Evolutionary conservation across 2,329 filamentous ascomycete species (phyloP).

Genomic region (Verruconis gallopava): DNA sequence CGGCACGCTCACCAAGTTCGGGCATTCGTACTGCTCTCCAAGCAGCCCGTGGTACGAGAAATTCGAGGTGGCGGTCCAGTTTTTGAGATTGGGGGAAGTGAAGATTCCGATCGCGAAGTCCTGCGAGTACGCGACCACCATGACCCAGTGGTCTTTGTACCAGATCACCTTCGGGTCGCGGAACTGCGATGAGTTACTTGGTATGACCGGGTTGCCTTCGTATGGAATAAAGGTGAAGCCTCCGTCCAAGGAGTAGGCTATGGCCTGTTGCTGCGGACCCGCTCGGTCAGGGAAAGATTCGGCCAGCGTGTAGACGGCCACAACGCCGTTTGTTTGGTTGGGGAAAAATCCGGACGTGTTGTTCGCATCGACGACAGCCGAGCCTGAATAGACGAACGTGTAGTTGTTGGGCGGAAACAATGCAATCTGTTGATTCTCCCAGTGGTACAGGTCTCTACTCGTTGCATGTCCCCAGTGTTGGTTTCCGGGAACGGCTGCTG

Average conservation of each 20-base stretch:
- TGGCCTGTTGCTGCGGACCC: slow-evolving; percentile 41
- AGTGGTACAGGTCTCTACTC: slow-evolving; percentile 47
- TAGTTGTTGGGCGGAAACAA: slow-evolving; percentile 44
- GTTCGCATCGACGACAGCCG: slow-evolving; percentile 45
- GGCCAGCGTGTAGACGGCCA: slow-evolving; percentile 45
- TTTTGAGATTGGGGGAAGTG: slow-evolving; percentile 44
- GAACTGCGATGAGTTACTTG: slow-evolving; percentile 42
- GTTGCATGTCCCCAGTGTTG: slow-evolving; percentile 58
- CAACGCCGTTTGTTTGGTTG: slow-evolving; percentile 45
- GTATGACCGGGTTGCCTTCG: slow-evolving; percentile 46
- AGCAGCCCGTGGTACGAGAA: slow-evolving; percentile 41
- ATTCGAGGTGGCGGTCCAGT: slow-evolving; percentile 47
- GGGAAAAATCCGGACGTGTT: slow-evolving; percentile 56
- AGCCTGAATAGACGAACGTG: slow-evolving; percentile 41
- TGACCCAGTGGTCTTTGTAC: slow-evolving; percentile 44
- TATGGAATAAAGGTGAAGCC: slow-evolving; percentile 52
- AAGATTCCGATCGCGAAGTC: slow-evolving; percentile 49
- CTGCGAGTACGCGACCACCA: slow-evolving; percentile 41
- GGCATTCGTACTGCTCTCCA: slow-evolving; percentile 49
- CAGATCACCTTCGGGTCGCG: slow-evolving; percentile 54
- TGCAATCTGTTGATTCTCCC: slow-evolving; percentile 52
- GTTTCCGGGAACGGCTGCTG: slow-evolving; percentile 38
- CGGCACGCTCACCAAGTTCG: slow-evolving; percentile 46
- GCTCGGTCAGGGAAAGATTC: slow-evolving; percentile 26
- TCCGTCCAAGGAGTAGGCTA: slow-evolving; percentile 49